These are phyloP conservation scores for Tricholoma bakamatsutake DNA, from an alignment of 768 basidiomycete species.

Conservation along the genomic window DNA sequence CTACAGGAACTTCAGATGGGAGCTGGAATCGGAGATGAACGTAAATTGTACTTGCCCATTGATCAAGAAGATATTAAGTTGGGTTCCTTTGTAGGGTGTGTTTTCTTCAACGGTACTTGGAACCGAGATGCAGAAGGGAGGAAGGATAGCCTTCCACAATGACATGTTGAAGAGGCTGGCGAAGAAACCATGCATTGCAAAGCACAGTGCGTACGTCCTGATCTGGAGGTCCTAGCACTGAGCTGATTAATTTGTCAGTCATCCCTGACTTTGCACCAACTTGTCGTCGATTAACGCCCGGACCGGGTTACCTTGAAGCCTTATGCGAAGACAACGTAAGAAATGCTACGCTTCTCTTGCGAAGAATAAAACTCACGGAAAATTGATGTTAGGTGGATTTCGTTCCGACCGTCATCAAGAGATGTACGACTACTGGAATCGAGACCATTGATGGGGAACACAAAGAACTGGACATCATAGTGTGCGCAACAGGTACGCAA, in stretches of 20 bases:
- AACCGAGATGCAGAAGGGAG: constrained; percentile 30
- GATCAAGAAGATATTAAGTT: not conserved
- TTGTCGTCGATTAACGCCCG: constrained; percentile 63
- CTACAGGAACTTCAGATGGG: constrained; percentile 43
- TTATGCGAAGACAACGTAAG: constrained; percentile 55
- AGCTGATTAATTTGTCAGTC: constrained; percentile 27
- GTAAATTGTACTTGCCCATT: constrained; percentile 22
- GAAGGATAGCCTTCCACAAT: constrained; percentile 30
- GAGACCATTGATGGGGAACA: constrained; percentile 49
- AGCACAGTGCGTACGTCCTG: constrained; percentile 33
- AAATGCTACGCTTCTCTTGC: not conserved
- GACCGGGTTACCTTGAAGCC: constrained; percentile 63
- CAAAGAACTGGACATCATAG: constrained; percentile 51
- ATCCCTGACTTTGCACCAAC: constrained; percentile 52
- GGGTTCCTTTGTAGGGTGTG: constrained; percentile 18
- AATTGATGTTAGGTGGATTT: constrained; percentile 43
- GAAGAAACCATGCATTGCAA: constrained; percentile 56
- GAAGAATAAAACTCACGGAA: not conserved
- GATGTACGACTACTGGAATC: constrained; percentile 48
- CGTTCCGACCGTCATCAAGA: constrained; percentile 42
- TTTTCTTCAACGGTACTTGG: constrained; percentile 38
- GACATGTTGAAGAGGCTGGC: constrained; percentile 45
- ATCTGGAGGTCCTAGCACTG: not conserved
- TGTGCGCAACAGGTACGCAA: constrained; percentile 54
- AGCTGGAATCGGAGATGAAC: constrained; percentile 45